Evolutionary conservation across 2,329 filamentous ascomycete species (phyloP).

Genomic region (Colletotrichum liaoningense): DNA sequence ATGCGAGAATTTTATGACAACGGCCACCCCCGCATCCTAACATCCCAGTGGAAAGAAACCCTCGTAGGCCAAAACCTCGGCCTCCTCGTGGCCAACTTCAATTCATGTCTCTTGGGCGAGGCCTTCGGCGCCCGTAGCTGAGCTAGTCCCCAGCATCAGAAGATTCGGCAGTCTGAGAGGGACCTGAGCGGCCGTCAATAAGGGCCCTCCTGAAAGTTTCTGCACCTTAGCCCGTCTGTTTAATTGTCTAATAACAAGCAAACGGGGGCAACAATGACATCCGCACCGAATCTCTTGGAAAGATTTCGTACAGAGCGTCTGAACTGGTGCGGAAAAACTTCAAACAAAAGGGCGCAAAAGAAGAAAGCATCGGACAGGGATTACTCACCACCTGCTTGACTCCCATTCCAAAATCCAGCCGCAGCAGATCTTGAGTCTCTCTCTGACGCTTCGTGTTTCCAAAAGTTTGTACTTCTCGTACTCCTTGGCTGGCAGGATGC

Average conservation of each 20-base stretch:
- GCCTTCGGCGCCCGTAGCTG: slow-evolving; percentile 3
- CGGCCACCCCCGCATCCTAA: not conserved
- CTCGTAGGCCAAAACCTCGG: not conserved
- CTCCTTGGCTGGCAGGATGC: slow-evolving; percentile 81
- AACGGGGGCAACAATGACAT: slow-evolving; percentile 20
- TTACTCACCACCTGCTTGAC: slow-evolving; percentile 75
- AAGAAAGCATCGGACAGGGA: not conserved
- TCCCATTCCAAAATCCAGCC: slow-evolving; percentile 82
- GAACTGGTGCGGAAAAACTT: slow-evolving; percentile 4
- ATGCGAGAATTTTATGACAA: slow-evolving; percentile 7
- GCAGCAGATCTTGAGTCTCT: slow-evolving; percentile 85
- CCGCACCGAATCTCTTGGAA: not conserved
- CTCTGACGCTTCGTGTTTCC: slow-evolving; percentile 78
- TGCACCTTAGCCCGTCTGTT: slow-evolving; percentile 38
- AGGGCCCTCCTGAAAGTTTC: slow-evolving; percentile 28
- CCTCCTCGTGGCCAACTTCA: not conserved
- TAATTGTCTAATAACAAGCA: slow-evolving; percentile 36
- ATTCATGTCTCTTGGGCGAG: slow-evolving; percentile 1
- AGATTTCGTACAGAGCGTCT: not conserved
- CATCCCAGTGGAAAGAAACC: not conserved
- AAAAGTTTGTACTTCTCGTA: slow-evolving; percentile 84
- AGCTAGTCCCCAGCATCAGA: slow-evolving; percentile 35
- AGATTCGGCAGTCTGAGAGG: slow-evolving; percentile 37
- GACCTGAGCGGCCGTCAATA: slow-evolving; percentile 39
- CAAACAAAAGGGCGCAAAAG: not conserved